A percentile compares a stretch with the other conserved stretches of the same genome.
Conservation (phyloP, 2,329 filamentous ascomycete genomes). For the Sporothrix pallida region DNA sequence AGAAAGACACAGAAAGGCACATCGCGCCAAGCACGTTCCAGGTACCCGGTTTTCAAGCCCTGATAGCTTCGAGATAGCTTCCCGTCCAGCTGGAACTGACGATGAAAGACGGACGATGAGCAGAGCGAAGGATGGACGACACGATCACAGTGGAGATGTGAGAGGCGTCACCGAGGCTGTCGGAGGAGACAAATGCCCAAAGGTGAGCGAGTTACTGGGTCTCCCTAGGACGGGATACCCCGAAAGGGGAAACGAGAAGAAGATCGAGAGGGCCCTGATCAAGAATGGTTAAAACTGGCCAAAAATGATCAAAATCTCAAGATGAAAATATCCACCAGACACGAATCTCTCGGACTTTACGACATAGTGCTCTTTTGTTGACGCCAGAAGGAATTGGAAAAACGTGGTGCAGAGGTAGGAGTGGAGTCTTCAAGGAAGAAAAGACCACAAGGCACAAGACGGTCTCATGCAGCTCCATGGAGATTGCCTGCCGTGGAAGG, state of each 20-base stretch:
- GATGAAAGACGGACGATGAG: background rate
- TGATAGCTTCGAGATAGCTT: slow-evolving; percentile 21
- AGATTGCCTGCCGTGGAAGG: background rate
- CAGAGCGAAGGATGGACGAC: background rate
- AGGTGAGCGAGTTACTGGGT: no score
- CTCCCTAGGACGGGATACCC: background rate
- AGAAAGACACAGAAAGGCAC: background rate
- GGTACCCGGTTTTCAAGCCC: background rate
- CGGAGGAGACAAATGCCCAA: no score
- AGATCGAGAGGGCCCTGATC: background rate
- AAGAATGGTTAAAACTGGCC: background rate
- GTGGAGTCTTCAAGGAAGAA: background rate
- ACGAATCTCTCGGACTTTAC: background rate
- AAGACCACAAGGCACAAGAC: background rate
- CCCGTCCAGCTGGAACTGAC: background rate
- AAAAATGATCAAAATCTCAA: slow-evolving; percentile 1
- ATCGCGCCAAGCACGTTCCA: background rate
- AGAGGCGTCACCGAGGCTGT: background rate
- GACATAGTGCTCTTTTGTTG: background rate
- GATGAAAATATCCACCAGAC: background rate
- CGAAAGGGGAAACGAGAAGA: background rate
- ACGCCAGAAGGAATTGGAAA: background rate
- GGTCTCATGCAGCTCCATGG: background rate
- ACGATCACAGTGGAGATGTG: background rate
- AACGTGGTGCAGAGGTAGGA: background rate